Percentiles rank a stretch among this genome's conserved stretches.
These are phyloP conservation scores for Starmerella floricola DNA, from an alignment of 805 yeast species.

Conservation along the genomic window DNA sequence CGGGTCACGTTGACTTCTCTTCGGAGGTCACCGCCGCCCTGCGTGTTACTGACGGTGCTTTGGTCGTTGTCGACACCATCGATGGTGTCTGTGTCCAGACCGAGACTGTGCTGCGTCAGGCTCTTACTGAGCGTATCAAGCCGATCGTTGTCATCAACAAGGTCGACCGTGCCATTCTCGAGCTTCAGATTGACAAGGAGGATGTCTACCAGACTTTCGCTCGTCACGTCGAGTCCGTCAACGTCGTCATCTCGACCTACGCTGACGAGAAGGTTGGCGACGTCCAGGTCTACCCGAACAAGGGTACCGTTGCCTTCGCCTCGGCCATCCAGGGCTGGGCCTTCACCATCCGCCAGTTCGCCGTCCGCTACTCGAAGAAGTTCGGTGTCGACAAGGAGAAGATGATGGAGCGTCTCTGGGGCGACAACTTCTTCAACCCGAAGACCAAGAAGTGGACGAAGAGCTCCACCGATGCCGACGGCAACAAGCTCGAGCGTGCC, in stretches of 20 bases:
- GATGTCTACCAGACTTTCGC: slow-evolving; percentile 96
- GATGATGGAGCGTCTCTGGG: slow-evolving; percentile 99
- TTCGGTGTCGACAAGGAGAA: slow-evolving; percentile 96
- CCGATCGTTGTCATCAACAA: slow-evolving; percentile 98
- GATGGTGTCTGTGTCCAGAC: slow-evolving; percentile 99
- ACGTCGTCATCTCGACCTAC: slow-evolving; percentile 95
- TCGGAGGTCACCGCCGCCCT: slow-evolving; percentile 99
- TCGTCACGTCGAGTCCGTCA: slow-evolving; percentile 98
- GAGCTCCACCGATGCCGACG: slow-evolving; percentile 90
- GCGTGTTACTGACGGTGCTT: slow-evolving; percentile 99
- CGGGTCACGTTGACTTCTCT: slow-evolving; percentile 99
- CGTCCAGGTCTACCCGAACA: slow-evolving; percentile 96
- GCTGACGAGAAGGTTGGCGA: slow-evolving; percentile 85
- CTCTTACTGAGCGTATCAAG: slow-evolving; percentile 98
- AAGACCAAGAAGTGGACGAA: slow-evolving; percentile 99
- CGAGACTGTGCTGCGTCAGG: slow-evolving; percentile 98
- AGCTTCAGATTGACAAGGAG: slow-evolving; percentile 97
- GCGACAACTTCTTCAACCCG: slow-evolving; percentile 99
- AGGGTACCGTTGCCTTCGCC: slow-evolving; percentile 99
- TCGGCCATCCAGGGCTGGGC: slow-evolving; percentile 99
- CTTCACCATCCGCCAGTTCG: slow-evolving; percentile 98
- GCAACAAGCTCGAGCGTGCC: slow-evolving; percentile 94
- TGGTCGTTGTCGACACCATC: slow-evolving; percentile 97
- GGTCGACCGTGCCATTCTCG: slow-evolving; percentile 98
- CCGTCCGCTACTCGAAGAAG: slow-evolving; percentile 95